Evolutionary conservation across 108 stramenopile species (phyloP), one percentile per base, ranked within the genome.

Genomic region (Parietichytrium sp.): DNA sequence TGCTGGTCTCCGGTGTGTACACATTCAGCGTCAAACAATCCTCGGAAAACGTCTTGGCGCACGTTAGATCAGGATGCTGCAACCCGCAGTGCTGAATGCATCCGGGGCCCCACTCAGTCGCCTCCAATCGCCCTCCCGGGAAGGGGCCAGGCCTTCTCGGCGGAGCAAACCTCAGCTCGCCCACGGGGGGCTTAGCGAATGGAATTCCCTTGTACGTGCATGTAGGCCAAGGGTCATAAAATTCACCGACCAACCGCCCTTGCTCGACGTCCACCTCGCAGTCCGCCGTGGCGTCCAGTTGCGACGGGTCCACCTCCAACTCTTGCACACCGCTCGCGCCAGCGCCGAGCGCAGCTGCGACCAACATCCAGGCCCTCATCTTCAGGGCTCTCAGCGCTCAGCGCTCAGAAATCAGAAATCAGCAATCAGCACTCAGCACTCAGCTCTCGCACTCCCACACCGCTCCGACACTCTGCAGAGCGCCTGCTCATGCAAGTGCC

Each of bases 1-100:
- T 3, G 4, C 47, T 29, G 79, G 16, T 81, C 25, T 23, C 49
- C 10, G 89, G 89, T 29, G 54, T 52, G 84, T 86, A 90, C 3
- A 90, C 85, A 47, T 89, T 90, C n/a, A 90, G 78, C 51, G 83
- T 86, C 31, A 90, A 80, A 80, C 89, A 89, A 55, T 87, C 86
- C 83, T 82, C 82, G 16, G 54, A 26, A 4, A 61, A 12, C 29
- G 30, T 25, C 23, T 12, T 20, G 10, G 42, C 48, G 6, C 49
- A 72, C 33, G 61, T 72, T 12, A 72, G 2, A 1, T 72, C 61
- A 6, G 61, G 61, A 18, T 45, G 33, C 8, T 23, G 20, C 1
- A 72, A 33, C 23, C 0, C 33, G 20, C 61, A 72, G 1, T 10
- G 10, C 3, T 72, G 61, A 27, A 72, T 3, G 42, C 61, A 72